Evolutionary conservation across 2,329 filamentous ascomycete species (phyloP), one percentile per base, ranked within the genome.

Genomic region (Leptosphaerulina australis): DNA sequence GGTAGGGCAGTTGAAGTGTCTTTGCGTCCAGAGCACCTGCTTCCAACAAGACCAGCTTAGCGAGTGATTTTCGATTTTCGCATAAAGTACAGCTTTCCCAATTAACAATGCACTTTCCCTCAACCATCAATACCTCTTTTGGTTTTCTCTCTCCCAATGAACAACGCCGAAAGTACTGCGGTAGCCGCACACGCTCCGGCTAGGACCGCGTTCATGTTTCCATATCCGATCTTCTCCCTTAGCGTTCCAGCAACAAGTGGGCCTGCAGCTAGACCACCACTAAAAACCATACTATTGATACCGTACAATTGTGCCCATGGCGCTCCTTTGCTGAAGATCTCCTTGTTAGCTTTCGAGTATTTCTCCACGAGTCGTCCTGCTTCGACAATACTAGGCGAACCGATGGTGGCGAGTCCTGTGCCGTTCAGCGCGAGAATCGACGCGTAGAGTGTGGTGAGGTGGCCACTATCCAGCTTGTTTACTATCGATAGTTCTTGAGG

Each of bases 261-360:
- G 0, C 86, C 86, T 5, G 86, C 44, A 0, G 83, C 81, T 41
- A 87, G 69, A 0, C 86, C 85, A 0, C 75, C 70, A 51, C 80
- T 81, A 66, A 85, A 87, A 0, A 83, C 77, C 76, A 87, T 79
- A n/a, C 79, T 83, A 59, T 83, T 85, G 50, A 88, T 72, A 2
- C 82, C 84, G 64, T 87, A 88, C 0, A 87, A 74, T 67, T 88
- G 85, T 2, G 84, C 84, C 62, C 86, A 86, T 0, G 84, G 84
- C 0, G 81, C 81, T 4, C 80, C 74, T 1, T 82, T 81, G 14
- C 10, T 34, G 56, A 86, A 86, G 40, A 82, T 73, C 0, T 76
- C 77, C 1, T 74, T 74, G 47, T 86, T 86, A 1, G 77, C 78
- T 35, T 77, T 73, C 52, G 83, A 77, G 59, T 83, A 85, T 31